These are phyloP conservation scores for Hyphopichia wangnamkhiaoensis DNA, from an alignment of 1,139 yeast species.

Conservation along the genomic window DNA sequence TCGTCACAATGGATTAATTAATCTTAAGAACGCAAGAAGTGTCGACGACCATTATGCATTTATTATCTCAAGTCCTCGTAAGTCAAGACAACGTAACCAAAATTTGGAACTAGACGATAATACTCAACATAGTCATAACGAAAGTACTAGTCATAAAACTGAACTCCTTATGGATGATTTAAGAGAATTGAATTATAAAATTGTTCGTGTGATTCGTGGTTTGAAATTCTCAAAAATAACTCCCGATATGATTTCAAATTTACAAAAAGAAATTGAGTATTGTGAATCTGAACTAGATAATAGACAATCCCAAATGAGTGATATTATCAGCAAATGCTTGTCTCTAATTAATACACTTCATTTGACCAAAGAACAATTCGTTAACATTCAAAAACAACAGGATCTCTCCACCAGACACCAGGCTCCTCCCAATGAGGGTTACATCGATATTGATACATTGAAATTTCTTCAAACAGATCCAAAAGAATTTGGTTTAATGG, in stretches of 20 bases:
- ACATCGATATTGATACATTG: conserved; percentile 40
- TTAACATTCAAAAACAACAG: conserved; percentile 32
- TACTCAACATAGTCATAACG: conserved; percentile 2
- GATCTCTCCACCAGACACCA: conserved; percentile 13
- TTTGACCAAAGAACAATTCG: conserved; percentile 35
- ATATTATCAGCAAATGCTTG: conserved; percentile 27
- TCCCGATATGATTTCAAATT: conserved; percentile 23
- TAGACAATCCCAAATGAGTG: conserved; percentile 26
- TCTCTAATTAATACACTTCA: conserved; percentile 28
- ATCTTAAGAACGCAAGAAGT: conserved; percentile 7
- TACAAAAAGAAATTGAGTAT: conserved; percentile 28
- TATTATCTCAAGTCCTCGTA: conserved; percentile 43
- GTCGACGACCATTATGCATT: conserved; percentile 25
- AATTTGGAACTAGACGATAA: conserved; percentile 3
- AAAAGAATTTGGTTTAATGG: conserved; percentile 41
- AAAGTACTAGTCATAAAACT: conserved; percentile 4
- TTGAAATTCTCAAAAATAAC: conserved; percentile 42
- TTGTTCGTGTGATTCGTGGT: conserved; percentile 36
- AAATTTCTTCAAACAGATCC: conserved; percentile 39
- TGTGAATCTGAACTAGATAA: conserved; percentile 26
- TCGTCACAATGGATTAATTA: conserved; percentile 8
- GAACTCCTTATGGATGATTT: conserved; percentile 24
- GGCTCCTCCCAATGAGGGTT: conserved; percentile 18
- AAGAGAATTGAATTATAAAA: conserved; percentile 38
- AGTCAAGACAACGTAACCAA: conserved; percentile 12